Percentiles rank a stretch among this genome's conserved stretches.
These are phyloP conservation scores for Neurospora intermedia DNA, from an alignment of 495 filamentous ascomycete genomes.

Conservation along the genomic window DNA sequence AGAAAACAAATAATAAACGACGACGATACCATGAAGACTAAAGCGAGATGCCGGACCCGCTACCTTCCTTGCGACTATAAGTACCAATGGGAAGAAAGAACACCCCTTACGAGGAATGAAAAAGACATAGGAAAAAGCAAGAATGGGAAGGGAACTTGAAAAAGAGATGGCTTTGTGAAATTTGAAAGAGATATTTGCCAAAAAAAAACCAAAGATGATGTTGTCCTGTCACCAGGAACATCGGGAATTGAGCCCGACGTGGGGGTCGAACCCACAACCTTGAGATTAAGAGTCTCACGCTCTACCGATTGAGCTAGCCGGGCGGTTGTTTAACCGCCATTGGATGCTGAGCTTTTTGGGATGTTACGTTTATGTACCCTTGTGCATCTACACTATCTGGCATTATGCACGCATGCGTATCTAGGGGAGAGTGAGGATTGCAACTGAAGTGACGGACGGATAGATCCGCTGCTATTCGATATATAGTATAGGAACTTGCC, in stretches of 20 bases:
- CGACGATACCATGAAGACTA: background rate
- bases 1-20: background rate
- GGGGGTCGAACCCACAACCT: background rate
- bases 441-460: too few species aligned
- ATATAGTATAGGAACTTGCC: too few species aligned
- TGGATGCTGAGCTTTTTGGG: too few species aligned
- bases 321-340: too few species aligned
- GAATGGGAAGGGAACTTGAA: background rate
- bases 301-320: conserved; percentile 37
- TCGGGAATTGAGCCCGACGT: background rate
- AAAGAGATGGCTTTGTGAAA: too few species aligned
- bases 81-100: background rate
- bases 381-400: too few species aligned
- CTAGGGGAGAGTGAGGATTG: too few species aligned
- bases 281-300: conserved; percentile 53
- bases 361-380: too few species aligned
- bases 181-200: background rate
- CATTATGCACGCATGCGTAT: too few species aligned
- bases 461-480: too few species aligned
- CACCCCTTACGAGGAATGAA: background rate
- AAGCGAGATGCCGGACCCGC: background rate
- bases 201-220: background rate
- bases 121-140: background rate
- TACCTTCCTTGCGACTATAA: background rate
- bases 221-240: background rate